phyloP scores from a whole-genome alignment of 345 rosid genomes.

The Aquilaria malaccensis region DNA sequence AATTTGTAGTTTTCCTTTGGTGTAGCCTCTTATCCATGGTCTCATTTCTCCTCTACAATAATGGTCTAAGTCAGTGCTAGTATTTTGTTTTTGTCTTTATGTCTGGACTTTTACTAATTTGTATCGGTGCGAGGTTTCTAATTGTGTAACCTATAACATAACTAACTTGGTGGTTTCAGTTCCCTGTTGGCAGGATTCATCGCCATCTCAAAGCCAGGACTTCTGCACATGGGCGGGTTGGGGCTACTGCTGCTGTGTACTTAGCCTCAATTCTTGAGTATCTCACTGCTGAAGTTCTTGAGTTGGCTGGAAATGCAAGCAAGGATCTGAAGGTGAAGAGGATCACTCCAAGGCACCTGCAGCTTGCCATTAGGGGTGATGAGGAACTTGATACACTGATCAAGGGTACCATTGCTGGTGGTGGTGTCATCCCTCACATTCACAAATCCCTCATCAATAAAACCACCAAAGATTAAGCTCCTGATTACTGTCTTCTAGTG shows the following conservation, averaged over 20 bases:
- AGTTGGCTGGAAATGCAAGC: too few relatives aligned
- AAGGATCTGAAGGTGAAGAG: too few relatives aligned
- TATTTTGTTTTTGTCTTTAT: too few relatives aligned
- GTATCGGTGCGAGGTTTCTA: too few relatives aligned
- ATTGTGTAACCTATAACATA: too few relatives aligned
- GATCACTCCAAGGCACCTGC: constrained; percentile 45
- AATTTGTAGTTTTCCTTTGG: too few relatives aligned
- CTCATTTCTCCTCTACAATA: too few relatives aligned
- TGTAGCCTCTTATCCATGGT: too few relatives aligned
- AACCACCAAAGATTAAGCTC: constrained; percentile 50
- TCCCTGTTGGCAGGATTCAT: constrained; percentile 71
- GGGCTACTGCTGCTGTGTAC: constrained; percentile 76
- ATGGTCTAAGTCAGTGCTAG: too few relatives aligned
- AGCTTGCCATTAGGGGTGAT: constrained; percentile 54
- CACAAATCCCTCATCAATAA: constrained; percentile 92
- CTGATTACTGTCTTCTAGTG: background rate
- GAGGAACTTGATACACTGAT: constrained; percentile 40
- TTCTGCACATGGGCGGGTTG: constrained; percentile 59
- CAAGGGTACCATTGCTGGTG: constrained; percentile 36
- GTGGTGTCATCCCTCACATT: constrained; percentile 91
- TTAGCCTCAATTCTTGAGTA: constrained; percentile 16
- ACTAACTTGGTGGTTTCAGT: constrained; percentile 22
- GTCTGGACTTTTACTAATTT: too few relatives aligned
- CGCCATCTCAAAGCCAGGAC: constrained; percentile 57
- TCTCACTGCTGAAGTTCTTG: too few relatives aligned